Evolutionary conservation across 2,329 filamentous ascomycete species (phyloP).

Genomic region (Aspergillus pseudoviridinutans): DNA sequence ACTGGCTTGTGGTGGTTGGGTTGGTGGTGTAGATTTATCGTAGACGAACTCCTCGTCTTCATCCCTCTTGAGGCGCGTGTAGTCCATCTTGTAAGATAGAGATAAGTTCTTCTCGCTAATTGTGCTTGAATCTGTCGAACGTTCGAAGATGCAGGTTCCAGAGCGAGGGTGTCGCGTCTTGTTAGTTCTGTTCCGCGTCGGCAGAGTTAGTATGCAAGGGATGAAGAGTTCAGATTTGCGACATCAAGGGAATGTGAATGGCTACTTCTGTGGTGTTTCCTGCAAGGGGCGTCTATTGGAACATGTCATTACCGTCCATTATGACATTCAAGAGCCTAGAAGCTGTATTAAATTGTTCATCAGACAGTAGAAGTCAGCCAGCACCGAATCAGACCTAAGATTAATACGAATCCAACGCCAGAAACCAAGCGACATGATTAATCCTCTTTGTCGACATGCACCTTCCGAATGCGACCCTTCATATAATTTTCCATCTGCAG

Average conservation of each 20-base stretch:
- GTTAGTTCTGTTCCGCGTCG: not conserved
- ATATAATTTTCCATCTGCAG: constrained; percentile 6
- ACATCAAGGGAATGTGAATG: not conserved
- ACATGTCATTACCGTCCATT: too few species aligned
- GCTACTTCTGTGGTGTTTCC: not conserved
- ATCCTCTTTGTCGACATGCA: constrained; percentile 7
- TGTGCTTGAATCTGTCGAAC: not conserved
- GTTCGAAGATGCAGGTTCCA: not conserved
- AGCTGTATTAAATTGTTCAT: too few species aligned
- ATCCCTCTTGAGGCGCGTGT: not conserved
- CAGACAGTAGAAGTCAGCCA: too few species aligned
- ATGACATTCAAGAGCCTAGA: too few species aligned
- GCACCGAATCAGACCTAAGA: too few species aligned
- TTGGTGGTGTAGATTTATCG: not conserved
- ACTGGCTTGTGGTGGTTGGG: not conserved
- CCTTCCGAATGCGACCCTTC: constrained; percentile 9
- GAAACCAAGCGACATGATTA: too few species aligned
- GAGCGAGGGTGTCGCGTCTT: not conserved
- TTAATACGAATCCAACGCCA: too few species aligned
- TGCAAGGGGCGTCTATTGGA: too few species aligned
- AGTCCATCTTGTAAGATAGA: not conserved
- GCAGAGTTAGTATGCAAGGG: not conserved
- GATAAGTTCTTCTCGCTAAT: not conserved
- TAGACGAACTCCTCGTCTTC: not conserved
- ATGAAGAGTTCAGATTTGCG: not conserved